Conservation (phyloP, 2,329 filamentous ascomycete species). For the Hypoxylon sp. region DNA sequence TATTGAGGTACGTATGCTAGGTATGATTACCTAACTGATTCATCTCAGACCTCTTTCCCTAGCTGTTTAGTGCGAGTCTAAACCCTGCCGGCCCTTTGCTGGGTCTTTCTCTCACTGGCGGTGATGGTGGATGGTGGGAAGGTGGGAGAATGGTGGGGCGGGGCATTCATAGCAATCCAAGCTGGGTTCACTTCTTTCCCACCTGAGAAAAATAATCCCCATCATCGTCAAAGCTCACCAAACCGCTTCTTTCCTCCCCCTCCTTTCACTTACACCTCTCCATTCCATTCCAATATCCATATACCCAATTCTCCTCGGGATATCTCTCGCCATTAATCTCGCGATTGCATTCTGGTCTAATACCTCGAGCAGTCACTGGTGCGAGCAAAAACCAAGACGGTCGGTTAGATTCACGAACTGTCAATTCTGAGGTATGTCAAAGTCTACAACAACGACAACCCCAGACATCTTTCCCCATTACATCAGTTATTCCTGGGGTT, state of each 20-base stretch:
- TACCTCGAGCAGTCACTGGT: constrained; percentile 20
- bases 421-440: constrained; percentile 25
- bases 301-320: constrained; percentile 14
- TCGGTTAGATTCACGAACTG: constrained; percentile 11
- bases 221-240: constrained; percentile 27
- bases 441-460: constrained; percentile 6
- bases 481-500: not conserved
- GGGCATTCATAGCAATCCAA: no score
- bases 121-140: no score
- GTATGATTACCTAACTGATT: no score
- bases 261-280: constrained; percentile 10
- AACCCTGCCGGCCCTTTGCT: constrained; percentile 24
- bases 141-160: no score
- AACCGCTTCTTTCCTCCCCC: constrained; percentile 9
- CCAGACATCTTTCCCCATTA: constrained; percentile 1
- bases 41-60: no score
- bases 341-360: constrained; percentile 25
- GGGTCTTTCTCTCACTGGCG: constrained; percentile 11
- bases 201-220: constrained; percentile 35
- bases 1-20: no score
- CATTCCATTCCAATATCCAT: not conserved
- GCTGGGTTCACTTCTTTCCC: constrained; percentile 18
- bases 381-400: constrained; percentile 16
- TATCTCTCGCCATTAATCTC: constrained; percentile 13
- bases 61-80: no score